Base-by-base conservation (phyloP, 140 eudicot species). In the Ambrosia hybrid region DNA sequence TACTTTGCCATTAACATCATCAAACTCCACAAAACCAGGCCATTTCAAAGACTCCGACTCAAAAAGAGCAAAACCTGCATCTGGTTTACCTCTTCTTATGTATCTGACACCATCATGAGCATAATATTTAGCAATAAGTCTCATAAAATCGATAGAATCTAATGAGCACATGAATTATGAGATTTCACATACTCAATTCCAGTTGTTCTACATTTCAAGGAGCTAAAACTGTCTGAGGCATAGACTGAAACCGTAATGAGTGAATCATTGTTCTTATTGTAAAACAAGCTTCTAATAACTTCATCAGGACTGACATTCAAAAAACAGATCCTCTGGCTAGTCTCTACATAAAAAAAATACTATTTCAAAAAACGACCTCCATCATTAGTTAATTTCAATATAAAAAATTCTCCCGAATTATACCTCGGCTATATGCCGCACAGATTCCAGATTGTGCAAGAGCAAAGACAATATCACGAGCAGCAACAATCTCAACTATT, bases 21-120 rank as follows among this genome's bases (percentile, higher is more conserved):
- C 98, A 77, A 90, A 93, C 86, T 93, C 98, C 52, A 93, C 98
- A 90, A 93, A 93, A 33, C 98, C 97, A n/a, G 98, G 98, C 98
- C 98, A 93, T 78, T 93, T 93, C 73, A 93, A 75, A n/a, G 98
- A 93, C 78, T 93, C 97, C 2, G 95, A 82, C 85, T 93, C 98
- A 62, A 93, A 93, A 64, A 93, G 91, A 6, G 98, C 87, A 76
- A 89, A 93, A 14, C 98, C 98, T 10, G 98, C 97, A 85, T 90
- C 97, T 38, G 98, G 96, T 39, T 93, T 84, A 70, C 98, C 97
- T 65, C 97, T 85, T 49, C 91, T 78, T 73, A 93, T 90, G 75
- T 87, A 93, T 75, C 98, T 93, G 73, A 51, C 15, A 58, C 12
- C 57, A 55, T 46, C 17, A 45, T n/a, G 13, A 12, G 17, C 33